Evolutionary conservation across 331 rosid genomes (phyloP).

Genomic region (Dryas integrifolia): DNA sequence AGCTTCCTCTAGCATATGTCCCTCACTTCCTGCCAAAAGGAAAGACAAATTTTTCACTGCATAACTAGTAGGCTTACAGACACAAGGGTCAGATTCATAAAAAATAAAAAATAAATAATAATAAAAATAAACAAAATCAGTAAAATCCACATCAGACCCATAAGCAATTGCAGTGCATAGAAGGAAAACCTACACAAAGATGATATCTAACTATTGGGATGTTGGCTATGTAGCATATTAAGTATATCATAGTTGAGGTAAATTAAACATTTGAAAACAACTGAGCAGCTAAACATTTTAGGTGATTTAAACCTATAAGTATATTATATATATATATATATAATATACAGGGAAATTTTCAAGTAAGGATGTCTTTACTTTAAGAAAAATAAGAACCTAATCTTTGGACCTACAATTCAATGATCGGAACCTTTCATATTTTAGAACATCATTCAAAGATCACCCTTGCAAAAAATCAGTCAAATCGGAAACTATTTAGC

Average conservation of each 20-base stretch:
- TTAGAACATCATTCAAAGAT: no score
- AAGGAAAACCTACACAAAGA: neutral
- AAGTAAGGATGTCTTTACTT: no score
- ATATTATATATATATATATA: no score
- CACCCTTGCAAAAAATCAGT: no score
- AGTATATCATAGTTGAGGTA: neutral
- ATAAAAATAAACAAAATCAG: neutral
- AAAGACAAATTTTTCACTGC: constrained; percentile 22
- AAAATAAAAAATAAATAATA: constrained; percentile 5
- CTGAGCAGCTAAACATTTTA: neutral
- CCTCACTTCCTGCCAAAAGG: constrained; percentile 80
- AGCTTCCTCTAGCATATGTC: constrained; percentile 92
- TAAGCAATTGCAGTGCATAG: neutral
- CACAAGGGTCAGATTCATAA: neutral
- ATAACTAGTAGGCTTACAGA: constrained; percentile 7
- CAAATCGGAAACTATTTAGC: no score
- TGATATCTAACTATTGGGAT: neutral
- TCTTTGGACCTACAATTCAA: no score
- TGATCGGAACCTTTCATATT: no score
- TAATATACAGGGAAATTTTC: no score
- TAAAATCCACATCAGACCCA: constrained; percentile 19
- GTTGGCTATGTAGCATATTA: neutral
- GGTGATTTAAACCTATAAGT: no score
- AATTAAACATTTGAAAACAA: neutral
- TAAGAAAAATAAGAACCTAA: no score